These are phyloP conservation scores for Colletotrichum cereale DNA, from an alignment of 2,329 filamentous ascomycete species.

Conservation along the genomic window DNA sequence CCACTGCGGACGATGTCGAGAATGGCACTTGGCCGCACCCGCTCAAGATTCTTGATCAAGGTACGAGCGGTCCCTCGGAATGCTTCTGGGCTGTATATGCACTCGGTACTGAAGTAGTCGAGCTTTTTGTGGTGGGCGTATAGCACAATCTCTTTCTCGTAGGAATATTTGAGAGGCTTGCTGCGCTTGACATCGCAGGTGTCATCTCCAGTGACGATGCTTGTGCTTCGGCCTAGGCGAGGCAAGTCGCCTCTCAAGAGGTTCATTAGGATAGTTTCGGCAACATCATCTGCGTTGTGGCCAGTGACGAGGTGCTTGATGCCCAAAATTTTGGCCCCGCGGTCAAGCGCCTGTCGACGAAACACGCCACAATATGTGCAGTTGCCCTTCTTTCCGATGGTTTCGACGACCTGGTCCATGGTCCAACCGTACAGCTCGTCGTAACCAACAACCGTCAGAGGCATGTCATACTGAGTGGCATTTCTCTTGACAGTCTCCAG, in stretches of 20 bases:
- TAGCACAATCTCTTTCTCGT: conserved; percentile 98
- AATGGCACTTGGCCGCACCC: conserved; percentile 92
- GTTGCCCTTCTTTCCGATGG: conserved; percentile 97
- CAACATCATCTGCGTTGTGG: conserved; percentile 97
- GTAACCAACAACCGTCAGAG: conserved; percentile 92
- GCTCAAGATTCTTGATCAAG: conserved; percentile 95
- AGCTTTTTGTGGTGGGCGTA: conserved; percentile 97
- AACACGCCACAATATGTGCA: conserved; percentile 99
- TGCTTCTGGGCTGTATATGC: conserved; percentile 97
- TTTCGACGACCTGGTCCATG: conserved; percentile 98
- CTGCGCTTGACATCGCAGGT: conserved; percentile 92
- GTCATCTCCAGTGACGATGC: conserved; percentile 83
- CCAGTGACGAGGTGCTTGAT: conserved; percentile 97
- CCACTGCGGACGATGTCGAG: conserved; percentile 94
- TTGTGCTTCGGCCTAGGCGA: conserved; percentile 87
- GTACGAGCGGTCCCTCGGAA: conserved; percentile 93
- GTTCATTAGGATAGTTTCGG: conserved; percentile 98
- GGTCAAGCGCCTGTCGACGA: conserved; percentile 90
- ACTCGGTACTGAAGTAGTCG: conserved; percentile 98
- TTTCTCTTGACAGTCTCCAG: conserved; percentile 97
- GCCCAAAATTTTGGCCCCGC: conserved; percentile 86
- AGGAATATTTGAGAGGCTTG: conserved; percentile 97
- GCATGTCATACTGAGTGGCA: conserved; percentile 90
- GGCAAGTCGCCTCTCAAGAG: conserved; percentile 90
- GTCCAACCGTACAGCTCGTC: conserved; percentile 97